These are phyloP conservation scores for Fallopia convolvulus DNA, from an alignment of 148 eudicot genomes.

Conservation along the genomic window DNA sequence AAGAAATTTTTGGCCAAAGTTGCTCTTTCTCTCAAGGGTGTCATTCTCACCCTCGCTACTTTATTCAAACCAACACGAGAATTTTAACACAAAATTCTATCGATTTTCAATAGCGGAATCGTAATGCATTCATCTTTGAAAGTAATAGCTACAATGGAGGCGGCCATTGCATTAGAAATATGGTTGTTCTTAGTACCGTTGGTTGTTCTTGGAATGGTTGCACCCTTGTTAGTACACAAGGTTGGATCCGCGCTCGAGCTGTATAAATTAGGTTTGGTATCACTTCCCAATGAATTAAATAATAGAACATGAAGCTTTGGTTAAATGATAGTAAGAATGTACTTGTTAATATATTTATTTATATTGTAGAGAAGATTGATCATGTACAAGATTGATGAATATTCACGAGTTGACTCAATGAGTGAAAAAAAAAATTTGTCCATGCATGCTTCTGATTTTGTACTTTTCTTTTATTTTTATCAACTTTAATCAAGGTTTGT, in stretches of 20 bases:
- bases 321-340: background rate
- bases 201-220: background rate
- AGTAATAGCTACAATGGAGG: conserved; percentile 2
- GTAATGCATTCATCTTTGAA: conserved; percentile 1
- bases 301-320: background rate
- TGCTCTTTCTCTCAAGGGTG: background rate
- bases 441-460: too few relatives aligned
- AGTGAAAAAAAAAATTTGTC: background rate
- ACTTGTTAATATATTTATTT: background rate
- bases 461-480: background rate
- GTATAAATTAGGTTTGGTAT: background rate
- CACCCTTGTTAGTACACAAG: background rate
- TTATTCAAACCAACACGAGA: background rate
- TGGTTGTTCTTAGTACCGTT: background rate
- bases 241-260: background rate
- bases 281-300: background rate
- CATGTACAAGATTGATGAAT: background rate
- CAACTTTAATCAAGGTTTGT: background rate
- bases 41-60: background rate
- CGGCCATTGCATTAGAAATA: background rate
- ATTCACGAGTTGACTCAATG: background rate
- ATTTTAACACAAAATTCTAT: background rate
- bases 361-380: background rate
- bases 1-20: background rate
- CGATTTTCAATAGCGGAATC: background rate